phyloP scores from a whole-genome alignment of 139 green algal species.

The Spirogloea muscicola region DNA sequence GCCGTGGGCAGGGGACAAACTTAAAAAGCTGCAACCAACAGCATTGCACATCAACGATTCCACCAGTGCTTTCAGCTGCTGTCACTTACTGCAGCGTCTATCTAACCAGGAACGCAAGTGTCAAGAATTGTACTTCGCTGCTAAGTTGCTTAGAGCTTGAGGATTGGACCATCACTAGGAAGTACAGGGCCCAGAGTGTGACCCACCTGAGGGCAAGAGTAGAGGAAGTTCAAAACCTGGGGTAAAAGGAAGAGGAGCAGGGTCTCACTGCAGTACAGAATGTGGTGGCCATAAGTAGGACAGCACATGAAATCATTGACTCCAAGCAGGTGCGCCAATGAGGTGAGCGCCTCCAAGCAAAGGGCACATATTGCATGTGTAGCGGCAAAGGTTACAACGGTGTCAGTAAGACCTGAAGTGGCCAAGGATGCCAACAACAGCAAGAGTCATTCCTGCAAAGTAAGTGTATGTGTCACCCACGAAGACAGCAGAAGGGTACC shows the following conservation, averaged over 20 bases:
- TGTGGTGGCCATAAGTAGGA: too few relatives aligned
- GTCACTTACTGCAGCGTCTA: not conserved
- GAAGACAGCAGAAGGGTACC: constrained; percentile 83
- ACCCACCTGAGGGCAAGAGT: constrained; percentile 79
- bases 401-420: constrained; percentile 92
- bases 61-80: not conserved
- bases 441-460: constrained; percentile 97
- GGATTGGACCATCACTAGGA: too few relatives aligned
- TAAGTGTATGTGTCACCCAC: constrained; percentile 99
- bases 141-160: constrained; percentile 1
- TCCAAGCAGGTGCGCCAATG: too few relatives aligned
- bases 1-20: constrained; percentile 87
- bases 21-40: constrained; percentile 73
- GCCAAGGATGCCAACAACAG: constrained; percentile 92
- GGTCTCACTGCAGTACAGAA: constrained; percentile 86
- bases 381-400: too few relatives aligned
- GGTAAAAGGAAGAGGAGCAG: constrained; percentile 94
- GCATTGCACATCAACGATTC: constrained; percentile 6
- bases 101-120: constrained; percentile 4
- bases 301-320: too few relatives aligned
- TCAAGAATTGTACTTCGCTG: constrained; percentile 16
- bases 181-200: not conserved
- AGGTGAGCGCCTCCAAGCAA: too few relatives aligned
- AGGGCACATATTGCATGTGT: too few relatives aligned
- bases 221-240: constrained; percentile 96